Conservation (phyloP, 257 asterid species). For the Ophiorrhiza pumila region DNA sequence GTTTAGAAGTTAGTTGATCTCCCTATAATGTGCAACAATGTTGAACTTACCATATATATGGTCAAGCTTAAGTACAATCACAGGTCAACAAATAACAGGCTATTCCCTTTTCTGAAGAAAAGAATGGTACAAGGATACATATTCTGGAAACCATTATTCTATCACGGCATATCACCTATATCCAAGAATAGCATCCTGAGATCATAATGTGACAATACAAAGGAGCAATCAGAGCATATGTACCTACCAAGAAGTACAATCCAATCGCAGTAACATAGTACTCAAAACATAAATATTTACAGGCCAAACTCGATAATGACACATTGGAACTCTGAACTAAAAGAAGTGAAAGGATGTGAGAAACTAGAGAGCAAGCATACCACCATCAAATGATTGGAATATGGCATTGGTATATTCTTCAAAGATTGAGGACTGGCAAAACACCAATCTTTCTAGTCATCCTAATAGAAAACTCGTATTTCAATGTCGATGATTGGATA, state of each 20-base stretch:
- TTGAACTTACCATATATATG: too few relatives aligned
- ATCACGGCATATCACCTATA: not conserved
- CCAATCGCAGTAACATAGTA: slow-evolving; percentile 12
- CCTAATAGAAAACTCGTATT: slow-evolving; percentile 21
- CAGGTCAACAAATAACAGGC: not conserved
- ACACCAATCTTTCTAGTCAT: slow-evolving; percentile 36
- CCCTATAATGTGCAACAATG: not conserved
- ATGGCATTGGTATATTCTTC: slow-evolving; percentile 25
- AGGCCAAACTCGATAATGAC: slow-evolving; percentile 34
- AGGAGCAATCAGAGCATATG: not conserved
- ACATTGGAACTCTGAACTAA: not conserved
- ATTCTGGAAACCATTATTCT: not conserved
- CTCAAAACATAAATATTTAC: slow-evolving; percentile 46
- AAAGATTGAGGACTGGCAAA: slow-evolving; percentile 35
- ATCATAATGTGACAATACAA: slow-evolving; percentile 1
- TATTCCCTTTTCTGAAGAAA: not conserved
- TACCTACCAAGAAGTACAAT: slow-evolving; percentile 6
- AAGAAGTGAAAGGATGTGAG: not conserved
- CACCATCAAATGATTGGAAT: slow-evolving; percentile 13
- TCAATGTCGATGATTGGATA: slow-evolving; percentile 21
- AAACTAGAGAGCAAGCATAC: slow-evolving; percentile 8
- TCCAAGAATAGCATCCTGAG: not conserved
- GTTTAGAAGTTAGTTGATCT: too few relatives aligned
- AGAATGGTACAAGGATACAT: not conserved
- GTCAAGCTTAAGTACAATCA: not conserved